A percentile compares a stretch with the other conserved stretches of the same genome.
phyloP scores from a whole-genome alignment of 805 yeast genomes.

The Pichia californica region DNA sequence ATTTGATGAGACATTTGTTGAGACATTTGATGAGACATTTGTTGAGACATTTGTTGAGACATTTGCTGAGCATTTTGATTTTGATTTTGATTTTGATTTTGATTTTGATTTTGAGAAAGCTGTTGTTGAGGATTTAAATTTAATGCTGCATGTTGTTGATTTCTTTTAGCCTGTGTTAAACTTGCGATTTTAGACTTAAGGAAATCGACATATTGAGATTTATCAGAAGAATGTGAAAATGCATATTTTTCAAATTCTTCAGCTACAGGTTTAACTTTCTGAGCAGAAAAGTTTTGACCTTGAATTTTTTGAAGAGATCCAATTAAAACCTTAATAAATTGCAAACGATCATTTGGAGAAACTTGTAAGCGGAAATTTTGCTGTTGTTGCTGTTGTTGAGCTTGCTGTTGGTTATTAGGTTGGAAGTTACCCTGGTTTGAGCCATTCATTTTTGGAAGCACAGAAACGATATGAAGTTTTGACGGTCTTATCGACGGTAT shows the following conservation, averaged over 20 bases:
- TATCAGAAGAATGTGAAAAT: constrained; percentile 49
- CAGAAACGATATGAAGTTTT: too few species aligned
- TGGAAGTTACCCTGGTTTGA: not conserved
- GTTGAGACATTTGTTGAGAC: constrained; percentile 2
- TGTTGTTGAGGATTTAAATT: too few species aligned
- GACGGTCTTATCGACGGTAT: too few species aligned
- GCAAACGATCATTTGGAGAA: constrained; percentile 26
- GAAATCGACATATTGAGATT: constrained; percentile 50
- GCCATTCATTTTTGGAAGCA: constrained; percentile 9
- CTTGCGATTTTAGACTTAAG: constrained; percentile 35
- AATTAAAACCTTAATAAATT: constrained; percentile 28
- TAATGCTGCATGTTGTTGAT: too few species aligned
- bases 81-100: constrained; percentile 14
- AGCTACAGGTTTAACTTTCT: constrained; percentile 48
- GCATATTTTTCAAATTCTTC: constrained; percentile 67
- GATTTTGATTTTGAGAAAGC: constrained; percentile 18
- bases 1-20: constrained; percentile 13
- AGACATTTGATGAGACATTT: constrained; percentile 1
- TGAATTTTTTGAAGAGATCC: constrained; percentile 29
- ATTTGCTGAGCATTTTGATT: too few species aligned
- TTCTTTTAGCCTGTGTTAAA: constrained; percentile 32
- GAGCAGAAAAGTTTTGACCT: constrained; percentile 26
- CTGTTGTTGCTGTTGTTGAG: constrained; percentile 9
- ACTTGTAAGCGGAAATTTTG: constrained; percentile 17
- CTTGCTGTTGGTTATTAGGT: constrained; percentile 9